These are phyloP conservation scores for Coprinopsis strossmayeri DNA, from an alignment of 768 basidiomycete genomes.

Conservation along the genomic window DNA sequence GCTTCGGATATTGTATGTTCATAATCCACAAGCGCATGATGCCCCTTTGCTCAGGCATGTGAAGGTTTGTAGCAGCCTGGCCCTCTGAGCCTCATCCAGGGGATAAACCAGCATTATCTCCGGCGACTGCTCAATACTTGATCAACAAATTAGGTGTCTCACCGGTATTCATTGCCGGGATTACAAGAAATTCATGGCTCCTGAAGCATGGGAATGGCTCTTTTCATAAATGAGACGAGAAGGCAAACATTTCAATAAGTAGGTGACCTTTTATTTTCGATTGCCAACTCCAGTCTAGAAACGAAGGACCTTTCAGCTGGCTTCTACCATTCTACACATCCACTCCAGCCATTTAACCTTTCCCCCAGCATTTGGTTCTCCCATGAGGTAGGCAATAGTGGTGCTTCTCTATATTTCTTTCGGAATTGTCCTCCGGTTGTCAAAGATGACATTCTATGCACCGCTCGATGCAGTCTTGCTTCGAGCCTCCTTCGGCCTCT, in stretches of 20 bases:
- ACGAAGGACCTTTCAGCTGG: not conserved
- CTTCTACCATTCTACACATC: not conserved
- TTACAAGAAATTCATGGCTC: not conserved
- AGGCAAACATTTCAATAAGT: not conserved
- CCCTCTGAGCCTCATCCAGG: not conserved
- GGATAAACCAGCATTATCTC: not conserved
- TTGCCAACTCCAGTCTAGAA: not conserved
- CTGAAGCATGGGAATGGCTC: conserved; percentile 2
- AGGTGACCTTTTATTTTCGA: not conserved
- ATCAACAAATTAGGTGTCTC: conserved; percentile 3
- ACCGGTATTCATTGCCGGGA: not conserved
- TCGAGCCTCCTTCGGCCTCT: conserved; percentile 9
- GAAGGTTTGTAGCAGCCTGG: not conserved
- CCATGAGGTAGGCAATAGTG: not conserved
- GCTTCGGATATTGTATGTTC: not conserved
- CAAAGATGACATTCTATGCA: not conserved
- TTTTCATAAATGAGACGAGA: not conserved
- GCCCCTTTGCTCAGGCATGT: not conserved
- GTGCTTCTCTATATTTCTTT: not conserved
- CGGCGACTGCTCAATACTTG: conserved; percentile 1
- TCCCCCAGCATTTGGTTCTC: conserved; percentile 6
- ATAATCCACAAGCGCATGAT: not conserved
- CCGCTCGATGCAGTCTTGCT: not conserved
- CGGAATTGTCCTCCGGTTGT: not conserved
- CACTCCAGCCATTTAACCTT: no score